phyloP scores from a whole-genome alignment of 1,139 yeast species.

The Tardiomyces depauwii region DNA sequence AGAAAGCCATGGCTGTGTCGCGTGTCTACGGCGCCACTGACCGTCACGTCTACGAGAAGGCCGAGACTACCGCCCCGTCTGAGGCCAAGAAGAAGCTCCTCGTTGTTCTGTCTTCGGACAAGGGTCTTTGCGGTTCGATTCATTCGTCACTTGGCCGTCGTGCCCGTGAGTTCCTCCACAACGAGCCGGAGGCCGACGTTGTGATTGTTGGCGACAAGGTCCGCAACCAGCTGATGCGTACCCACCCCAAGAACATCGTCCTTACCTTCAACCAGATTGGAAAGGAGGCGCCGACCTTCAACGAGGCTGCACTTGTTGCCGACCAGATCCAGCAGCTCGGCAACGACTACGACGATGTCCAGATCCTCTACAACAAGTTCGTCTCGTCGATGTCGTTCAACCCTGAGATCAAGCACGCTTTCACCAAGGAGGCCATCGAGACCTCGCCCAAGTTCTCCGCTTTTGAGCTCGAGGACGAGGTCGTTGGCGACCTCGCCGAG shows the following conservation, averaged over 20 bases:
- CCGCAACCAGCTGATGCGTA: constrained; percentile 79
- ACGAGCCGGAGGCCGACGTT: constrained; percentile 62
- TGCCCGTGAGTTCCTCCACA: constrained; percentile 58
- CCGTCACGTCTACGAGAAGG: constrained; percentile 63
- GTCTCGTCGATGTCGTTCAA: constrained; percentile 83
- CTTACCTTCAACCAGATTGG: constrained; percentile 85
- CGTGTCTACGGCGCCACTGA: constrained; percentile 79
- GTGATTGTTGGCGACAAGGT: constrained; percentile 92
- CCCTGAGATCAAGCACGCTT: constrained; percentile 63
- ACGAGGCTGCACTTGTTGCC: constrained; percentile 80
- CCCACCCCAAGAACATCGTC: constrained; percentile 56
- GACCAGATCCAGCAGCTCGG: constrained; percentile 61
- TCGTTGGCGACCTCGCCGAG: constrained; percentile 47
- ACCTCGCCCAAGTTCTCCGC: constrained; percentile 78
- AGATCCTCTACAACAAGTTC: constrained; percentile 80
- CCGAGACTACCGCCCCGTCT: constrained; percentile 56
- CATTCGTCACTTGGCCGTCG: constrained; percentile 91
- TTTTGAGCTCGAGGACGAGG: constrained; percentile 72
- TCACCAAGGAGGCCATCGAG: constrained; percentile 61
- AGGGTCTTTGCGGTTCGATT: constrained; percentile 97
- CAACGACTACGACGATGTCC: constrained; percentile 57
- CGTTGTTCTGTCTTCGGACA: constrained; percentile 88
- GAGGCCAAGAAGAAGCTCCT: constrained; percentile 42
- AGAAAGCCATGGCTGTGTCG: constrained; percentile 85
- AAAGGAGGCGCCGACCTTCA: constrained; percentile 91